Evolutionary conservation across 148 eudicot species (phyloP), one percentile per base, ranked within the genome.

Genomic region (Rhododendron vialii): DNA sequence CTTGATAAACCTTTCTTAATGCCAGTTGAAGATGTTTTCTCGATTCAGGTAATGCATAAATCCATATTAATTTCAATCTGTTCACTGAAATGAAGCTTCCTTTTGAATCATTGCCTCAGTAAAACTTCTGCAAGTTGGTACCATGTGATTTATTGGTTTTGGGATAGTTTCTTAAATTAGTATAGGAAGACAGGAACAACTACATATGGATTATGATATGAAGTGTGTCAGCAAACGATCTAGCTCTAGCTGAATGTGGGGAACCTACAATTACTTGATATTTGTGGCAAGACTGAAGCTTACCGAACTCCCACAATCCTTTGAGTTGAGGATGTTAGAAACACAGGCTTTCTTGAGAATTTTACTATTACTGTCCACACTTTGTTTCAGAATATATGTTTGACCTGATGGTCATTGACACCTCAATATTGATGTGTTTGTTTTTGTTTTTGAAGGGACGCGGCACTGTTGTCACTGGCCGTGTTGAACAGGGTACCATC

Each of bases 1-100:
- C 97, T 95, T 87, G 98, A 96, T 89, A 96, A 96, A 80, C 91
- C 94, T 85, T 96, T 96, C 92, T 86, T 96, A 88, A 94, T 96
- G 99, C 99, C 99, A 11, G 89, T 96, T 84, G 99, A 96, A 92
- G 99, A 95, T 89, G 93, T 91, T 83, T 96, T 96, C 86, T 95
- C 98, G n/a, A 96, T 96, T 87, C 97, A 94, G 97, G 99, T 96
- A 86, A 63, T 22, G 59, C 57, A 30, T n/a, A 50, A 43, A 28
- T 86, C 30, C 11, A 41, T 75, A 55, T 57, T 73, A 8, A 50
- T 78, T n/a, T 43, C 69, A 59, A 61, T 24, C 50, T 59, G 50
- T 82, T 35, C 22, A 59, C 20, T 20, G 84, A 45, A 41, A 78
- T 78, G 57, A 45, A 20, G 28, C 51, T 43, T 78, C n/a, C 9